phyloP scores from a whole-genome alignment of 768 basidiomycete species.

The Lactarius hengduanensis region DNA sequence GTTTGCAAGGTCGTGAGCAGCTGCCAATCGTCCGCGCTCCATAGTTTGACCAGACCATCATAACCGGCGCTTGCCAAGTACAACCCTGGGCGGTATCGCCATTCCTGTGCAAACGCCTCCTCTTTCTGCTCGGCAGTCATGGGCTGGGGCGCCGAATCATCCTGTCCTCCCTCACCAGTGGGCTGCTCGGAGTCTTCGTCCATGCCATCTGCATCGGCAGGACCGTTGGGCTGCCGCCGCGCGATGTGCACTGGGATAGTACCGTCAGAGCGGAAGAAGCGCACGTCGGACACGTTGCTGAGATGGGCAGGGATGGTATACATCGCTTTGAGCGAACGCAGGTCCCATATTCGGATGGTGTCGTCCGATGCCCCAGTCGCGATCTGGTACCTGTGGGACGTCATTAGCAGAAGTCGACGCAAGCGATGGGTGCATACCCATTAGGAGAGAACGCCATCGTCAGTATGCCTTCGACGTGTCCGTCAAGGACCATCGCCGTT shows the following conservation, averaged over 20 bases:
- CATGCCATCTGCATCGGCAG: conserved; percentile 50
- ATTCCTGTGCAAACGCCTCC: conserved; percentile 55
- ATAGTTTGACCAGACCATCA: conserved; percentile 92
- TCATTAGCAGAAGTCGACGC: conserved; percentile 14
- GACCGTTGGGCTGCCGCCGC: conserved; percentile 29
- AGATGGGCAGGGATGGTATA: conserved; percentile 97
- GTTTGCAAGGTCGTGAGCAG: conserved; percentile 83
- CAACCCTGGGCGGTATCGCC: conserved; percentile 81
- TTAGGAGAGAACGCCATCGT: conserved; percentile 93
- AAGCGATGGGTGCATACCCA: conserved; percentile 58
- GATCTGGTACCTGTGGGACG: conserved; percentile 77
- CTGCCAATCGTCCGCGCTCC: conserved; percentile 99
- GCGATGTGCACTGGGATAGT: conserved; percentile 42
- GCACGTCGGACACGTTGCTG: conserved; percentile 92
- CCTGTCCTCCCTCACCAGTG: conserved; percentile 31
- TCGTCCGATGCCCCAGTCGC: conserved; percentile 97
- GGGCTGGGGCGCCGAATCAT: conserved; percentile 14
- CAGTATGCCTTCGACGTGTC: conserved; percentile 91
- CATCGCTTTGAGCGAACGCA: conserved; percentile 87
- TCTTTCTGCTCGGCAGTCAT: conserved; percentile 23
- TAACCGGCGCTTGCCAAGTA: conserved; percentile 95
- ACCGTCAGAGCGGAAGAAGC: conserved; percentile 79
- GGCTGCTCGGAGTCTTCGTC: conserved; percentile 38
- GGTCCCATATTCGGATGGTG: conserved; percentile 98
- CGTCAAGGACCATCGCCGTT: conserved; percentile 97